Evolutionary conservation across 1,139 yeast species (phyloP).

Genomic region (Pichiaceae sp.): DNA sequence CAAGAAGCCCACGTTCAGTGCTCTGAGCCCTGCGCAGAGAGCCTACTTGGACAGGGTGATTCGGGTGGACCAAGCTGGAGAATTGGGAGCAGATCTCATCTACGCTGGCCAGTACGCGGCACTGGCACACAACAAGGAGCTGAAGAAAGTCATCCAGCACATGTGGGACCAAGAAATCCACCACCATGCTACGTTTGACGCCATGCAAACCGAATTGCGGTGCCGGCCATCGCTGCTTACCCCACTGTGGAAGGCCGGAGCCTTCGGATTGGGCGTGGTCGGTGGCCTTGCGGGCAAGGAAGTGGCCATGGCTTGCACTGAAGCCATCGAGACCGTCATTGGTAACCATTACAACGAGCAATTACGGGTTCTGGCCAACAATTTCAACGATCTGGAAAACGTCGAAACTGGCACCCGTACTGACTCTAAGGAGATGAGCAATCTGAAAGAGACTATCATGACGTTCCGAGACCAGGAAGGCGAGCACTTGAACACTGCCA

Average conservation of each 20-base stretch:
- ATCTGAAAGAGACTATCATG: slow-evolving; percentile 56
- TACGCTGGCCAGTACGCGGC: slow-evolving; percentile 87
- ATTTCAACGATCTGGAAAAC: slow-evolving; percentile 25
- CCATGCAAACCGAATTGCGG: slow-evolving; percentile 63
- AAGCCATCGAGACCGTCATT: slow-evolving; percentile 96
- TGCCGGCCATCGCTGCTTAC: slow-evolving; percentile 88
- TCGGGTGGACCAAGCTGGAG: slow-evolving; percentile 97
- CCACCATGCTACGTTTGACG: slow-evolving; percentile 81
- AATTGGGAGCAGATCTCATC: slow-evolving; percentile 92
- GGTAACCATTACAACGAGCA: slow-evolving; percentile 95
- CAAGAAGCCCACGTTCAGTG: slow-evolving; percentile 15
- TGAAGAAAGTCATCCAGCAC: slow-evolving; percentile 69
- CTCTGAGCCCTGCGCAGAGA: slow-evolving; percentile 41
- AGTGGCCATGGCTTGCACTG: slow-evolving; percentile 99
- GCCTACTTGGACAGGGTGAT: slow-evolving; percentile 71
- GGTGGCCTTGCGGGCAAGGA: slow-evolving; percentile 87
- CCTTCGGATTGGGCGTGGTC: slow-evolving; percentile 75
- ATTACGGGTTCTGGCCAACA: slow-evolving; percentile 62
- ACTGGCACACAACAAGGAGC: slow-evolving; percentile 59
- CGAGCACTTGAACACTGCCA: slow-evolving; percentile 92
- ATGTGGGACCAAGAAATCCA: slow-evolving; percentile 98
- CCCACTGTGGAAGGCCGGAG: slow-evolving; percentile 91
- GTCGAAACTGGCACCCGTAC: slow-evolving; percentile 20
- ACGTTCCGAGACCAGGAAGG: slow-evolving; percentile 89
- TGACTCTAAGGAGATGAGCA: slow-evolving; percentile 45